Evolutionary conservation across 2,329 filamentous ascomycete species (phyloP), one percentile per base, ranked within the genome.

Genomic region (Cytospora schulzeri): DNA sequence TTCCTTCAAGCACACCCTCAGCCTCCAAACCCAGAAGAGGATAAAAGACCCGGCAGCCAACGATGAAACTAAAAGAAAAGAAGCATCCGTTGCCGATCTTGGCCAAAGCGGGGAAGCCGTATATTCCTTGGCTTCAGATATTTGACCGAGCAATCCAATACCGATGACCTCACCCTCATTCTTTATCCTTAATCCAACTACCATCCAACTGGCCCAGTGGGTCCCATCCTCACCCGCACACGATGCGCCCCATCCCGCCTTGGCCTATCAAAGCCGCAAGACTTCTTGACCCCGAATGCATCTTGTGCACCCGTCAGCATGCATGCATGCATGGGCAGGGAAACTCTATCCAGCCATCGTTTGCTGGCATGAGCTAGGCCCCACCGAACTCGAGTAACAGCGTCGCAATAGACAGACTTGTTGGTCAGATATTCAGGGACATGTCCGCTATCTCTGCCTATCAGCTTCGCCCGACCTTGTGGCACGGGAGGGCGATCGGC

Each of bases 101-200:
- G 56, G 24, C 57, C 62, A 28, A 56, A 66, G 65, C 54, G 57
- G 65, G 65, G 65, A 66, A 66, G 28, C 64, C 61, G 64, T 28
- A 56, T 31, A 33, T 29, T 29, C 41, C 64, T 57, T 66, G 64
- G 64, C 61, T 58, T 48, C 17, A 35, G 31, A 63, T 33, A 29
- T 65, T 62, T 62, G 41, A 59, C 58, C 58, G 58, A 62, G n/a
- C 60, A 48, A 35, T 6, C 29, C 29, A 22, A 9, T 17, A 24
- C 41, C 41, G 41, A 60, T 63, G 60, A 63, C 56, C 56, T 63
- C 64, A 66, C 51, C 17, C 12, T 15, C 12, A 26, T 17, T 3
- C 15, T 29, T 17, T 8, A 17, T 28, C 5, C 15, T 29, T 17
- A 3, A 7, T 53, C 24, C 50, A 53, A 22, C 17, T 53, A 11